Percentiles rank a stretch among this genome's conserved stretches.
Conservation (phyloP, 2,329 filamentous ascomycete species). For the Fusarium proliferatum region DNA sequence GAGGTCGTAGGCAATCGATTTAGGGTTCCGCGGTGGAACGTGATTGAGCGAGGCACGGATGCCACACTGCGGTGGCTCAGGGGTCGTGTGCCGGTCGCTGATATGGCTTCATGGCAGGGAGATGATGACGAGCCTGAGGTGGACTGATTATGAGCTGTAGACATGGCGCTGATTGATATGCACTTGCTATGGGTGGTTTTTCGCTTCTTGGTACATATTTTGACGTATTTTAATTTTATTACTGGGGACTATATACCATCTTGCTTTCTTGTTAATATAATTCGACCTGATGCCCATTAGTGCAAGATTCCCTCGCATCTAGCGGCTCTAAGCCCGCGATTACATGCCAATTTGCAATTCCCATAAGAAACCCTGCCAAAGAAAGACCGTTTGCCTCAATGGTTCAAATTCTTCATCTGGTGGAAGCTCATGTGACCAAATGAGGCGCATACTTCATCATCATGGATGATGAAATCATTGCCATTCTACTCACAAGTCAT, state of each 20-base stretch:
- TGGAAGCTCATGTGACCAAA: not conserved
- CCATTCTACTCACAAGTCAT: not conserved
- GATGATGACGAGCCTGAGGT: conserved; percentile 53
- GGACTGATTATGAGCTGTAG: conserved; percentile 27
- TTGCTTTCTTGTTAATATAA: conserved; percentile 14
- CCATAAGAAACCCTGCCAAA: not conserved
- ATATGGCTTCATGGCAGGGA: conserved; percentile 67
- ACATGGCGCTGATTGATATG: not conserved
- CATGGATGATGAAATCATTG: not conserved
- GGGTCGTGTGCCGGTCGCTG: conserved; percentile 75
- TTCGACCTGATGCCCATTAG: not conserved
- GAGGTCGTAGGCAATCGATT: conserved; percentile 90
- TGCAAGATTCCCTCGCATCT: not conserved
- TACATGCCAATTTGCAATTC: not conserved
- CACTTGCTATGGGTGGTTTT: conserved; percentile 3
- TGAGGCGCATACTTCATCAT: not conserved
- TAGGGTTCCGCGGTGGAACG: conserved; percentile 83
- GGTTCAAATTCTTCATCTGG: not conserved
- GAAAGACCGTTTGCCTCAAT: not conserved
- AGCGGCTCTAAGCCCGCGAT: not conserved
- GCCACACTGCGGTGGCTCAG: conserved; percentile 84
- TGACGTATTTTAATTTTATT: conserved; percentile 28
- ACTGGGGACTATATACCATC: conserved; percentile 26
- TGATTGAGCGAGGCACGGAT: conserved; percentile 89
- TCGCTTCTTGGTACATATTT: conserved; percentile 30